Percentiles rank a stretch among this genome's conserved stretches.
These are phyloP conservation scores for Agaricus sinodeliciosus DNA, from an alignment of 768 basidiomycete genomes.

Conservation along the genomic window DNA sequence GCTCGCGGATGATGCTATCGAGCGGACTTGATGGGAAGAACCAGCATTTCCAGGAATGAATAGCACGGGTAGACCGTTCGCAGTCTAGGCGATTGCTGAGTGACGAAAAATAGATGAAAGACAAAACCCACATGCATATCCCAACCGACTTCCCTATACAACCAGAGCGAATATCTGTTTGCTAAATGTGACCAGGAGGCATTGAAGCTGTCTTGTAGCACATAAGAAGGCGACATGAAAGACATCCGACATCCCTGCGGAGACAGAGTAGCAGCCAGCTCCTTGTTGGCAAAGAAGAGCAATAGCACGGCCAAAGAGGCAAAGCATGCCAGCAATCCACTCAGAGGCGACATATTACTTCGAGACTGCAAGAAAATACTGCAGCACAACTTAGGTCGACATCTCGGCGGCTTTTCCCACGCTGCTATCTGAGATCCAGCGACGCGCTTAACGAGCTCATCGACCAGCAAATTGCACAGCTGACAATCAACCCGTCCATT, in stretches of 20 bases:
- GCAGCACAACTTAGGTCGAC: background rate
- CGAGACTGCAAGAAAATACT: background rate
- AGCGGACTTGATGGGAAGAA: slow-evolving; percentile 88
- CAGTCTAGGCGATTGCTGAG: slow-evolving; percentile 10
- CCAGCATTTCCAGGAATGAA: slow-evolving; percentile 99
- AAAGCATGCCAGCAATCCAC: slow-evolving; percentile 29
- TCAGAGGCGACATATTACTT: slow-evolving; percentile 11
- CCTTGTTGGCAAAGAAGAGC: slow-evolving; percentile 37
- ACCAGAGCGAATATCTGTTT: slow-evolving; percentile 73
- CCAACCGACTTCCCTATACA: slow-evolving; percentile 89
- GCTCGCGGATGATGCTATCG: slow-evolving; percentile 87
- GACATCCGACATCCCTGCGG: slow-evolving; percentile 96
- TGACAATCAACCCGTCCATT: slow-evolving; percentile 7
- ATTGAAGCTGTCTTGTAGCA: slow-evolving; percentile 64
- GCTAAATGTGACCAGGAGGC: slow-evolving; percentile 65
- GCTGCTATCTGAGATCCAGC: background rate
- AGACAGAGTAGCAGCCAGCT: slow-evolving; percentile 49
- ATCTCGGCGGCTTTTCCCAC: slow-evolving; percentile 18
- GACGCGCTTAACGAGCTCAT: background rate
- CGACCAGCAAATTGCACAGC: background rate
- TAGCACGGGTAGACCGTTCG: slow-evolving; percentile 72
- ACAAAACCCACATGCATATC: slow-evolving; percentile 51
- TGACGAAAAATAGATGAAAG: background rate
- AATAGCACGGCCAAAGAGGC: slow-evolving; percentile 26
- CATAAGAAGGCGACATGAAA: slow-evolving; percentile 90